A percentile compares a stretch with the other conserved stretches of the same genome.
Conservation (phyloP, 345 rosid species). For the rapeseed (Brassica napus) region DNA sequence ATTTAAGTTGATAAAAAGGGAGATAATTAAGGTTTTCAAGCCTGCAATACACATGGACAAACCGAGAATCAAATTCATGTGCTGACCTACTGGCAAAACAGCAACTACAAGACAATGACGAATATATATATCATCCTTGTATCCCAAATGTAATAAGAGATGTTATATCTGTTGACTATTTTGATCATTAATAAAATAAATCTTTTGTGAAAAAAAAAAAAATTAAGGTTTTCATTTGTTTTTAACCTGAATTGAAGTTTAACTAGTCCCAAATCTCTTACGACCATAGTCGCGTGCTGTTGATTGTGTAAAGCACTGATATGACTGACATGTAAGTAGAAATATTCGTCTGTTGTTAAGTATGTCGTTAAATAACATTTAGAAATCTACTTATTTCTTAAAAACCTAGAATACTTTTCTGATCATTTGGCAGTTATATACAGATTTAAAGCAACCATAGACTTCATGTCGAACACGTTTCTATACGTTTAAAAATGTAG, state of each 20-base stretch:
- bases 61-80: too few relatives aligned
- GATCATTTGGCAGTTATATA: not conserved
- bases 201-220: too few relatives aligned
- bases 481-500: not conserved
- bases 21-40: too few relatives aligned
- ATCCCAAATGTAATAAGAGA: too few relatives aligned
- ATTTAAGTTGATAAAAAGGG: too few relatives aligned
- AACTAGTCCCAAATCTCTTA: not conserved
- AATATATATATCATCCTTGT: too few relatives aligned
- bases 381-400: not conserved
- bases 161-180: too few relatives aligned
- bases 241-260: not conserved
- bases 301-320: not conserved
- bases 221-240: too few relatives aligned
- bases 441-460: not conserved
- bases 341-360: not conserved
- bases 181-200: too few relatives aligned
- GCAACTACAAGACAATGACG: too few relatives aligned
- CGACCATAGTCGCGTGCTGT: not conserved
- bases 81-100: too few relatives aligned
- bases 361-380: not conserved
- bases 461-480: not conserved
- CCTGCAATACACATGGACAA: too few relatives aligned
- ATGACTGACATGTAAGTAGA: constrained; percentile 2
- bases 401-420: not conserved